phyloP scores from a whole-genome alignment of 345 rosid genomes.

The Punica granatum region DNA sequence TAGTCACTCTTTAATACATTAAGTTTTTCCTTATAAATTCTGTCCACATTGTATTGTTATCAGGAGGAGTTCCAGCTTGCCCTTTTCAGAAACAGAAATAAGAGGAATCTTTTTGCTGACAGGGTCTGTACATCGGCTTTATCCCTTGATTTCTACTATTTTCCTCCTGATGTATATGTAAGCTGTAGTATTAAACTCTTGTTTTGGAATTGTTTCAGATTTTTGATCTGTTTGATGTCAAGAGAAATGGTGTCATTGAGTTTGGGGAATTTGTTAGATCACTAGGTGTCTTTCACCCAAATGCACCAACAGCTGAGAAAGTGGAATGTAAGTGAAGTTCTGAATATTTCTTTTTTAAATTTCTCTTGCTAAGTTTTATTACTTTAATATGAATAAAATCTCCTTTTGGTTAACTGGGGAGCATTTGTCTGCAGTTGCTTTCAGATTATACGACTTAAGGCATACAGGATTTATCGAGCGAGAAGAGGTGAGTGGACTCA shows the following conservation, averaged over 20 bases:
- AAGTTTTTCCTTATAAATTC: not conserved
- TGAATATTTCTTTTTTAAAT: not conserved
- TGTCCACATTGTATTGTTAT: conserved; percentile 1
- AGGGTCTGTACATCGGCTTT: conserved; percentile 37
- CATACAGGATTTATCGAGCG: conserved; percentile 82
- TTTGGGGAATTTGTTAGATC: conserved; percentile 92
- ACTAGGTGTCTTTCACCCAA: conserved; percentile 74
- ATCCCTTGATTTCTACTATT: not conserved
- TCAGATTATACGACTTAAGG: conserved; percentile 71
- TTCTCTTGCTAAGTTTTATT: not conserved
- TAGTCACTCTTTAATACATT: not conserved
- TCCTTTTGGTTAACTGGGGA: not conserved
- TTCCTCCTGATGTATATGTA: not conserved
- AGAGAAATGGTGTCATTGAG: conserved; percentile 83
- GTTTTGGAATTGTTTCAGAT: conserved; percentile 28
- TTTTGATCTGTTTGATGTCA: conserved; percentile 79
- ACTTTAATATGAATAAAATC: not conserved
- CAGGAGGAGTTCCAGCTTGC: conserved; percentile 96
- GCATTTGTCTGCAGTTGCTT: conserved; percentile 50
- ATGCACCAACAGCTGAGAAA: conserved; percentile 61
- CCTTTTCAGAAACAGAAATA: conserved; percentile 67
- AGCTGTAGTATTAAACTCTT: not conserved
- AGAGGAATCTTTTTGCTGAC: conserved; percentile 77
- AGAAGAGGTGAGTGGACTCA: conserved; percentile 59
- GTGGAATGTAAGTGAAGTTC: conserved; percentile 45